phyloP scores from a whole-genome alignment of 2,329 filamentous ascomycete species.

The Arthrobotrys iridis region DNA sequence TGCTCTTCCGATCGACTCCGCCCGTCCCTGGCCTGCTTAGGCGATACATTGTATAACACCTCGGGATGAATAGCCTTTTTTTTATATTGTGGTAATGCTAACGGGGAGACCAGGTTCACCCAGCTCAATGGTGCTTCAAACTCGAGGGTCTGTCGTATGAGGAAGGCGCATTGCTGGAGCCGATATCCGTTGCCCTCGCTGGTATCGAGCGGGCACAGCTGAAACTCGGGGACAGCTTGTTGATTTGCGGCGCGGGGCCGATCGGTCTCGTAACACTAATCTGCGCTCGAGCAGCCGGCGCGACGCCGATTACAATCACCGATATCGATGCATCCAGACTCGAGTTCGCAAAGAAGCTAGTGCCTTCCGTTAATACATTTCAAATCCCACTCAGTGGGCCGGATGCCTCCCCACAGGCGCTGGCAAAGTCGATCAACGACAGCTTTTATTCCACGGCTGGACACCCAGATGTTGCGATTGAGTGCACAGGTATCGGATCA shows the following conservation, averaged over 20 bases:
- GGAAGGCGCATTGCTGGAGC: constrained; percentile 89
- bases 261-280: constrained; percentile 91
- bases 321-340: constrained; percentile 90
- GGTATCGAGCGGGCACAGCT: constrained; percentile 85
- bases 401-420: constrained; percentile 71
- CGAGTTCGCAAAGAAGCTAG: constrained; percentile 83
- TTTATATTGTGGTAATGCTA: neutral
- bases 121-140: constrained; percentile 85
- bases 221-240: constrained; percentile 82
- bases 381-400: constrained; percentile 72
- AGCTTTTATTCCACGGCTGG: constrained; percentile 73
- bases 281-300: constrained; percentile 85
- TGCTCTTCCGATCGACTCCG: constrained; percentile 88
- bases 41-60: constrained; percentile 41
- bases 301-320: constrained; percentile 89
- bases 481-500: constrained; percentile 95
- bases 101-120: constrained; percentile 30
- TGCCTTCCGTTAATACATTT: constrained; percentile 81
- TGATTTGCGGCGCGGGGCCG: constrained; percentile 91
- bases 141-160: constrained; percentile 88
- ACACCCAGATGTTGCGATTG: constrained; percentile 82
- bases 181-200: constrained; percentile 86
- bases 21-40: constrained; percentile 82
- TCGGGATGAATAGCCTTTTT: neutral
- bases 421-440: constrained; percentile 73